Evolutionary conservation across 768 basidiomycete species (phyloP), one percentile per base, ranked within the genome.

Genomic region (Cubamyces sp.): DNA sequence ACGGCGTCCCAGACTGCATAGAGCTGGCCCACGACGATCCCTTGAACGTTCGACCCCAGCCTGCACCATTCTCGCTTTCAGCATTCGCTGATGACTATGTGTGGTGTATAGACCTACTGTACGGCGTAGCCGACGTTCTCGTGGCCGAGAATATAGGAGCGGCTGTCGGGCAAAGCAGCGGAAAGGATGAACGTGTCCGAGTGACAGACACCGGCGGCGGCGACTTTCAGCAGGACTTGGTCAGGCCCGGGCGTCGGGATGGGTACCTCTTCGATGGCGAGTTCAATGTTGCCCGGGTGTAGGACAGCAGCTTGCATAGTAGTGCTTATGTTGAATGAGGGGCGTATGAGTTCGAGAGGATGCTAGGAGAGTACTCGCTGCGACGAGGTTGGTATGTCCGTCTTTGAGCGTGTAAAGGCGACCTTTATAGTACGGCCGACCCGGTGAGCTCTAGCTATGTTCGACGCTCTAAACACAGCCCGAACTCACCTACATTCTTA

Each of bases 251-350:
- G 54, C 0, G 48, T 60, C 1, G 63, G 58, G 21, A 60, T 43
- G 6, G 63, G 63, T 0, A 51, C 21, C 41, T 60, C 46, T 47
- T 51, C 48, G 23, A 56, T 23, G 74, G 77, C 28, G 78, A 80
- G 21, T 62, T 81, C 21, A 48, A 55, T 60, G 40, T 64, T n/a
- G 1, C 63, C 63, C 21, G 58, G 92, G 6, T 55, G 25, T n/a
- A 42, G 58, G 16, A 60, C 40, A 21, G 57, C 63, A 9, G 42
- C 63, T 18, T 41, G 46, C 63, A 64, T 64, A 21, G 63, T 63
- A 8, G 61, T 42, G 3, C 1, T 1, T 54, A 51, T 55, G 5
- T 19, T 51, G 21, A 19, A 41, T 45, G 42, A n/a, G 11, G 7
- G 5, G 18, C 5, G 19, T 34, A 19, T 46, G 2, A 23, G 45